A percentile compares a stretch with the other conserved stretches of the same genome.
phyloP scores from a whole-genome alignment of 208 protist species.

The Strigomonas galati region DNA sequence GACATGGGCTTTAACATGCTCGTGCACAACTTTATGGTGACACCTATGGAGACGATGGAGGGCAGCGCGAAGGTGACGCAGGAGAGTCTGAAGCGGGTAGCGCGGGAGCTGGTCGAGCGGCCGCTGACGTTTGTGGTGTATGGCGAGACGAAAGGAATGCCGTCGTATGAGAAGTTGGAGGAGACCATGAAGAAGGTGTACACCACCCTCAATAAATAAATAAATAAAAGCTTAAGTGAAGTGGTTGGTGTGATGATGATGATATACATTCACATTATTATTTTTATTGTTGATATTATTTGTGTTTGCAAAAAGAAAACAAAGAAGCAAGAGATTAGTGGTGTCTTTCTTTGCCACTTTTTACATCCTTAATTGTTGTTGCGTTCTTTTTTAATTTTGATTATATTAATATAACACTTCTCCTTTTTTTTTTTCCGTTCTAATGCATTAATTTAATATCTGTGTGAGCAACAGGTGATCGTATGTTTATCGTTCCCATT shows the following conservation, averaged over 20 bases:
- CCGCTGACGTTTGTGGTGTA: constrained; percentile 77
- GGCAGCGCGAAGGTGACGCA: constrained; percentile 68
- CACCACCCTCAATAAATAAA: constrained; percentile 32
- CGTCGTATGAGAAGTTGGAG: constrained; percentile 48
- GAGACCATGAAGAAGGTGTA: constrained; percentile 52
- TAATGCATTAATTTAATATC: background rate
- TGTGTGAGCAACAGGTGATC: too few relatives aligned
- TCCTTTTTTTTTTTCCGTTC: constrained; percentile 4
- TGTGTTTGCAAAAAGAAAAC: constrained; percentile 1
- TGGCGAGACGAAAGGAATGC: constrained; percentile 65
- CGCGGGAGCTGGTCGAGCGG: constrained; percentile 53
- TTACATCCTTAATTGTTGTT: background rate
- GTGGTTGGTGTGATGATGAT: too few relatives aligned
- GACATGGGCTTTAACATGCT: constrained; percentile 89
- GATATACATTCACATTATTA: too few relatives aligned
- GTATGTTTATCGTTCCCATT: background rate
- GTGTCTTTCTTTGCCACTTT: constrained; percentile 2
- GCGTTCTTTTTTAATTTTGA: constrained; percentile 5
- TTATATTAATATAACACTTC: background rate
- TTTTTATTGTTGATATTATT: too few relatives aligned
- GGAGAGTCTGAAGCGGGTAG: constrained; percentile 59
- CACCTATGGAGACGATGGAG: constrained; percentile 65
- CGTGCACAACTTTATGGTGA: constrained; percentile 78
- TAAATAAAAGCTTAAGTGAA: background rate
- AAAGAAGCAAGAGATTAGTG: background rate